Evolutionary conservation across 495 filamentous ascomycete species (phyloP).

Genomic region (Jackrogersella multiformis): DNA sequence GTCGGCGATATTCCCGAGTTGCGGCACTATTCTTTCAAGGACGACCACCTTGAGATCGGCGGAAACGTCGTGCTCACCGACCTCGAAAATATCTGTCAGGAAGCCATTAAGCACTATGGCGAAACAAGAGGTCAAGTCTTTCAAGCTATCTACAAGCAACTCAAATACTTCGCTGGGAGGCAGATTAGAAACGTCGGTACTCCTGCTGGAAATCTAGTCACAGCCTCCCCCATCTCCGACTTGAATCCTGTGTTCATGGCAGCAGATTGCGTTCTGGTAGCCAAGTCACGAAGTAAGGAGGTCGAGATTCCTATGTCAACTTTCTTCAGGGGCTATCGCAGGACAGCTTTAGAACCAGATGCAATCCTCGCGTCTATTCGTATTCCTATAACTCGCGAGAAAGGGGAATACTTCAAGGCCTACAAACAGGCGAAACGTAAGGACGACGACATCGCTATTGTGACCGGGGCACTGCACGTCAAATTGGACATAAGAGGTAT

Average conservation of each 20-base stretch:
- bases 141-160: conserved; percentile 77
- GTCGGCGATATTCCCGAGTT: conserved; percentile 93
- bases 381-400: conserved; percentile 76
- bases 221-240: conserved; percentile 95
- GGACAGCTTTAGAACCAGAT: conserved; percentile 81
- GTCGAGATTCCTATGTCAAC: conserved; percentile 87
- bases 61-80: conserved; percentile 93
- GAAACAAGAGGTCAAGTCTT: conserved; percentile 74
- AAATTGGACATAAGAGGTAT: conserved; percentile 69
- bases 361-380: conserved; percentile 86
- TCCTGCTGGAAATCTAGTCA: conserved; percentile 93
- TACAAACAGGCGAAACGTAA: conserved; percentile 97
- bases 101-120: conserved; percentile 86
- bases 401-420: conserved; percentile 75
- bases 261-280: conserved; percentile 79
- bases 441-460: conserved; percentile 97
- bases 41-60: conserved; percentile 85
- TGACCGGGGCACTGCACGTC: conserved; percentile 82
- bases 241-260: conserved; percentile 95
- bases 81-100: conserved; percentile 73
- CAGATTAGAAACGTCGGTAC: conserved; percentile 98
- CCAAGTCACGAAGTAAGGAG: conserved; percentile 74
- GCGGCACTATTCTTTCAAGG: conserved; percentile 77
- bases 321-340: conserved; percentile 92
- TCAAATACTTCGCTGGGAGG: conserved; percentile 91